Evolutionary conservation across 2,329 filamentous ascomycete genomes (phyloP), one percentile per base, ranked within the genome.

Genomic region (Aspergillus cejpii): DNA sequence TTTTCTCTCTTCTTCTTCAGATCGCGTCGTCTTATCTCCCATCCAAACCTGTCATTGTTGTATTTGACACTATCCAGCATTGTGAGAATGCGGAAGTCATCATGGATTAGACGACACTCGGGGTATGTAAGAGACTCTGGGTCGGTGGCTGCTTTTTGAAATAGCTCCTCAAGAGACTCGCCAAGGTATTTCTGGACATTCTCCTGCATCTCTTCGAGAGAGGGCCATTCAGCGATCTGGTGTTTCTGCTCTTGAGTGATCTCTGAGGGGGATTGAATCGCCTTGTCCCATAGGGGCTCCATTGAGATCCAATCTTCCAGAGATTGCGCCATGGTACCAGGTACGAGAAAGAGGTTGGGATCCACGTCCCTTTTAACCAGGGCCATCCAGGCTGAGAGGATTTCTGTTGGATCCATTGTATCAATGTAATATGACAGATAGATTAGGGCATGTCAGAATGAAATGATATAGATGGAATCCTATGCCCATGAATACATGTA

Each of bases 281-380:
- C 49, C 24, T 49, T 49, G 37, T 51, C 49, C 19, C 41, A 51
- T 4, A 51, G 46, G 7, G 39, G 27, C 37, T 49, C 47, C 27
- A 29, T 14, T n/a, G 27, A 29, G 5, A 3, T 6, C 27, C 27
- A 29, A n/a, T 12, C 27, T 14, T 29, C 27, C n/a, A n/a, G n/a
- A n/a, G n/a, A n/a, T n/a, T n/a, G n/a, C n/a, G n/a, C n/a, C n/a
- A n/a, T n/a, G n/a, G n/a, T n/a, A n/a, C n/a, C n/a, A n/a, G n/a
- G n/a, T n/a, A n/a, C n/a, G n/a, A n/a, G n/a, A n/a, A n/a, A n/a
- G n/a, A n/a, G n/a, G n/a, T n/a, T n/a, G n/a, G n/a, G n/a, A n/a
- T n/a, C n/a, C n/a, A n/a, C n/a, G n/a, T n/a, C n/a, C n/a, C n/a
- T n/a, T n/a, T n/a, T n/a, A n/a, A n/a, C n/a, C n/a, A n/a, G n/a